Evolutionary conservation across 768 basidiomycete species (phyloP), one percentile per base, ranked within the genome.

Genomic region (Russula emetica): DNA sequence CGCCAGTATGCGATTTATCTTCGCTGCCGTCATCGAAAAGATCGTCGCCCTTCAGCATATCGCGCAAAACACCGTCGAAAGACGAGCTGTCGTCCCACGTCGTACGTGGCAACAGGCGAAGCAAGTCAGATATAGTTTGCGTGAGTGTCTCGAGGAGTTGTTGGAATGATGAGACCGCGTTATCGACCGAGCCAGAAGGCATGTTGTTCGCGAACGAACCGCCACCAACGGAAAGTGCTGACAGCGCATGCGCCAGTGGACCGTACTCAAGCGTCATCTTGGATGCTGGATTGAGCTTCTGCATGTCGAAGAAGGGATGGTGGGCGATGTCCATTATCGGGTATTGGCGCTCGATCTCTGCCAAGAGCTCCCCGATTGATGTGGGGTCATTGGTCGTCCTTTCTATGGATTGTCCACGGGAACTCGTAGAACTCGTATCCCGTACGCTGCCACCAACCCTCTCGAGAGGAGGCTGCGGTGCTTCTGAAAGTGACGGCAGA

Each of bases 81-180:
- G 90, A 92, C 0, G 92, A 92, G 66, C 88, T 91, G 70, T 93
- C 91, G 63, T 92, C 89, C 92, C 90, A 93, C 1, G 91, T 92
- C 11, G 89, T 91, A 16, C 90, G 87, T 20, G 92, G 92, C 63
- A 94, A 85, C 36, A 94, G 82, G 8, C 90, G 87, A 45, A 94
- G 78, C 32, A 94, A 76, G 67, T 92, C 92, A 5, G 92, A 93
- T 69, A 94, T 93, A 0, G 91, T 93, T 70, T 94, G 91, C 0
- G 92, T 94, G 50, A 94, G 77, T 0, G 90, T 94, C 77, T 93
- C 92, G 49, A 94, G 78, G 0, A 94, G 78, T 70, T 92, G 90
- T 69, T 94, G 91, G 77, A 94, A 94, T 16, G 91, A 92, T 3
- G 90, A 88, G 32, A 94, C 90, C 1, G 92, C 91, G 36, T 91